Conservation (phyloP, 495 filamentous ascomycete species). For the Penicillium robsamsonii region DNA sequence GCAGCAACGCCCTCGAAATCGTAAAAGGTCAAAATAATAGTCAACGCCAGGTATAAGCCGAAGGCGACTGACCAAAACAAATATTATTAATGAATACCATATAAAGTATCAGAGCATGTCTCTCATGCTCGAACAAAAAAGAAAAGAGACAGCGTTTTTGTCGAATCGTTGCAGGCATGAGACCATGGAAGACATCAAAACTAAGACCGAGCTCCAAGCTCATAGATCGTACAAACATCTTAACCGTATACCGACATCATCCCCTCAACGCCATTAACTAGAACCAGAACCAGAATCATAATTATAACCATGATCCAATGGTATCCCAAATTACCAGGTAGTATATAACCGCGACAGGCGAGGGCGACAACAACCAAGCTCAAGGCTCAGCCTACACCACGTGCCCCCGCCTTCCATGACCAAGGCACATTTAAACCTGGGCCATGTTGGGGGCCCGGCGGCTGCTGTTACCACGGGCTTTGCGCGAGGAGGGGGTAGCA, state of each 20-base stretch:
- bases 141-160: not conserved
- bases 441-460: conserved; percentile 55
- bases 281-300: not conserved
- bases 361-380: not conserved
- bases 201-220: not conserved
- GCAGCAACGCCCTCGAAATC: not conserved
- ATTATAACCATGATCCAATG: not conserved
- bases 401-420: not conserved
- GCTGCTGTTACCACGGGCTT: conserved; percentile 42
- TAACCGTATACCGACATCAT: not conserved
- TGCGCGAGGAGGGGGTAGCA: conserved; percentile 40
- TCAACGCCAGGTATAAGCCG: conserved; percentile 11
- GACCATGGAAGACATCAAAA: not conserved
- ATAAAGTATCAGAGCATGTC: conserved; percentile 4
- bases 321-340: conserved; percentile 6
- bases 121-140: not conserved
- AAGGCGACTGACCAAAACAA: conserved; percentile 12
- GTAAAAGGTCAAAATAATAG: not conserved
- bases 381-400: not conserved
- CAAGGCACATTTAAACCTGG: conserved; percentile 53
- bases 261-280: not conserved
- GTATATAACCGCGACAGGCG: not conserved
- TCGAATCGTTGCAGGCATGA: conserved; percentile 6
- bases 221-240: not conserved
- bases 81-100: conserved; percentile 26